A percentile compares a stretch with the other conserved stretches of the same genome.
Evolutionary conservation across 768 basidiomycete genomes (phyloP).

Genomic region (Pisolithus sp.): DNA sequence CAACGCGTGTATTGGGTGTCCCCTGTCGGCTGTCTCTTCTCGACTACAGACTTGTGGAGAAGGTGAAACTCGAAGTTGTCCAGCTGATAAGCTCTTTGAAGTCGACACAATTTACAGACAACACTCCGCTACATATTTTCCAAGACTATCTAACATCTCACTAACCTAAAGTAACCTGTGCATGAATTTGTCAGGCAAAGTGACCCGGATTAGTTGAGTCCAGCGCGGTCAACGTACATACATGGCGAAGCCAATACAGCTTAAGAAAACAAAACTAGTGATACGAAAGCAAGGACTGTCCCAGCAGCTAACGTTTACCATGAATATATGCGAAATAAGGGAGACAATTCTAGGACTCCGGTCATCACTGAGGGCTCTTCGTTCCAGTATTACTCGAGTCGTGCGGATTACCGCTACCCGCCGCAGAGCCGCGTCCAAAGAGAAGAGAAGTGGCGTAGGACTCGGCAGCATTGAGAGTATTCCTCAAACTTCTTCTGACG

Average conservation of each 20-base stretch:
- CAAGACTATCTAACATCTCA: too few species aligned
- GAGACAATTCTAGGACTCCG: background rate
- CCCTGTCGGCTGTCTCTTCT: too few species aligned
- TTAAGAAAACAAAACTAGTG: background rate
- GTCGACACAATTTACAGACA: too few species aligned
- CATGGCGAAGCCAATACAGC: background rate
- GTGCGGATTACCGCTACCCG: background rate
- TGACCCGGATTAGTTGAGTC: background rate
- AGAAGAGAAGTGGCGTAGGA: slow-evolving; percentile 60
- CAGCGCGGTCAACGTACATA: background rate
- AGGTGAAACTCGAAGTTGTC: too few species aligned
- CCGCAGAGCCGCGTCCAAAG: slow-evolving; percentile 45
- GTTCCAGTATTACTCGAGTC: background rate
- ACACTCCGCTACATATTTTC: too few species aligned
- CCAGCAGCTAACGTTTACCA: background rate
- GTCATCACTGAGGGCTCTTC: background rate
- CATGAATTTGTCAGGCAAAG: too few species aligned
- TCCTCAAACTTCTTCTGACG: slow-evolving; percentile 60
- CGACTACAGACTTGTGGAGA: too few species aligned
- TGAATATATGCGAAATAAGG: background rate
- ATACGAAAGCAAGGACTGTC: slow-evolving; percentile 1
- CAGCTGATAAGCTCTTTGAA: too few species aligned
- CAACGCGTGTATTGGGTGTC: background rate
- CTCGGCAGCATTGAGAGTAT: slow-evolving; percentile 64
- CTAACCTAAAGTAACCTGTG: too few species aligned